These are phyloP conservation scores for Phytophthora quininea DNA, from an alignment of 352 stramenopile species.

Conservation along the genomic window DNA sequence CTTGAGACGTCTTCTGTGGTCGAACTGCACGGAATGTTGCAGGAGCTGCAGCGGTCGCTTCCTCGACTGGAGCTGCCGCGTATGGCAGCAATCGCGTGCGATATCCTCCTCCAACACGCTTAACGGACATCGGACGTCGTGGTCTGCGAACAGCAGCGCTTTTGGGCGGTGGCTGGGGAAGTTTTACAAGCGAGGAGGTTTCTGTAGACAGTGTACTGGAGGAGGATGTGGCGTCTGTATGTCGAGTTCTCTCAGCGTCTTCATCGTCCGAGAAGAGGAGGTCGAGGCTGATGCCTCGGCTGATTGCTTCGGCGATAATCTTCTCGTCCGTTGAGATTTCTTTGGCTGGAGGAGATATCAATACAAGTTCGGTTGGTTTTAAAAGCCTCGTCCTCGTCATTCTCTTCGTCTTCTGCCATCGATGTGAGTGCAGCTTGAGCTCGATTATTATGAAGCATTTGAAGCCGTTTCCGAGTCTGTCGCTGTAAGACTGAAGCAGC, in stretches of 20 bases:
- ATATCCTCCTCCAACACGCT: constrained; percentile 68
- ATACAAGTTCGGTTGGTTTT: constrained; percentile 9
- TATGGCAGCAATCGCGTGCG: constrained; percentile 34
- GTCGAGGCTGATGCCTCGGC: constrained; percentile 56
- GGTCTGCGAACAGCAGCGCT: constrained; percentile 6
- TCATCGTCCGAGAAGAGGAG: constrained; percentile 63
- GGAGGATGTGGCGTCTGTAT: constrained; percentile 19
- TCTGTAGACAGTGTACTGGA: constrained; percentile 4
- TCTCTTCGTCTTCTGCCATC: constrained; percentile 26
- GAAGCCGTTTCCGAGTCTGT: constrained; percentile 40
- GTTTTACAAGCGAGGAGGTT: constrained; percentile 8
- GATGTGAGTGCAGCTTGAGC: constrained; percentile 14
- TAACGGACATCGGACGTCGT: constrained; percentile 37
- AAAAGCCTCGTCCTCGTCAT: constrained; percentile 3
- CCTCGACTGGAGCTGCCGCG: constrained; percentile 6
- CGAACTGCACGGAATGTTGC: not conserved
- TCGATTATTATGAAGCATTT: constrained; percentile 24
- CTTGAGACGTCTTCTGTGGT: constrained; percentile 4
- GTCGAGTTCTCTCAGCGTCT: constrained; percentile 14
- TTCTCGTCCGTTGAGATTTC: constrained; percentile 20
- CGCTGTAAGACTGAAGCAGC: constrained; percentile 57
- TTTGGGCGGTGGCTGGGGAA: constrained; percentile 25
- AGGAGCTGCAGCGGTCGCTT: not conserved
- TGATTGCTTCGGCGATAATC: constrained; percentile 21
- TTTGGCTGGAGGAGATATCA: not conserved